Evolutionary conservation across 257 asterid species (phyloP), one percentile per base, ranked within the genome.

Genomic region (Fraxinus cuspidata): DNA sequence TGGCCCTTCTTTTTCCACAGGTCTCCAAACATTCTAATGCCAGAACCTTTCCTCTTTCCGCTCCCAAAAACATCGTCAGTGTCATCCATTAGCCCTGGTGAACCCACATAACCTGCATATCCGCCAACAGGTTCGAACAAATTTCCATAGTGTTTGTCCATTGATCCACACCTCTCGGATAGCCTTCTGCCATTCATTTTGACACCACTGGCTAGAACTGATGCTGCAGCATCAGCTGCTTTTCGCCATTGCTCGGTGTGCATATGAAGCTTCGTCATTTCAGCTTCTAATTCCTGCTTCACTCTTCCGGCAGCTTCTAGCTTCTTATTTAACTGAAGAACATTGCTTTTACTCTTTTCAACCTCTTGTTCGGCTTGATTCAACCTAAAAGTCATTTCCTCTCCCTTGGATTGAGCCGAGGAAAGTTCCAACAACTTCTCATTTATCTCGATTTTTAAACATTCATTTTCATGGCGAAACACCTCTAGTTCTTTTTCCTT

Each of bases 151-250:
- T 90, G 86, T 76, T 91, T 91, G 69, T 91, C 97, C 99, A 93
- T 94, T n/a, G 99, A 91, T 72, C 97, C 97, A 84, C 97, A 93
- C 83, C 99, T 87, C 81, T 93, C 96, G 0, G 98, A 87, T 65
- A 95, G 77, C 79, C 91, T 84, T 75, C 96, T 87, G 19, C 90
- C 92, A 0, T 81, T 86, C 84, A 83, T 85, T 74, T 91, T 94
- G n/a, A 85, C 86, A 5, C 86, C 98, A 12, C 92, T 97, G 0
- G 97, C 91, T 73, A 96, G 79, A 31, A 96, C 83, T 2, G 94
- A 84, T 0, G 99, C 99, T 16, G 99, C 99, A 16, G 98, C 98
- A 82, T 95, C 97, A 0, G 99, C 99, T 31, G 99, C 99, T 81
- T 96, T 96, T 72, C 94, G 84, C 99, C 99, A 93, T 49, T 96